Evolutionary conservation across 140 eudicot species (phyloP), one percentile per base, ranked within the genome.

Genomic region (Anethum foeniculum): DNA sequence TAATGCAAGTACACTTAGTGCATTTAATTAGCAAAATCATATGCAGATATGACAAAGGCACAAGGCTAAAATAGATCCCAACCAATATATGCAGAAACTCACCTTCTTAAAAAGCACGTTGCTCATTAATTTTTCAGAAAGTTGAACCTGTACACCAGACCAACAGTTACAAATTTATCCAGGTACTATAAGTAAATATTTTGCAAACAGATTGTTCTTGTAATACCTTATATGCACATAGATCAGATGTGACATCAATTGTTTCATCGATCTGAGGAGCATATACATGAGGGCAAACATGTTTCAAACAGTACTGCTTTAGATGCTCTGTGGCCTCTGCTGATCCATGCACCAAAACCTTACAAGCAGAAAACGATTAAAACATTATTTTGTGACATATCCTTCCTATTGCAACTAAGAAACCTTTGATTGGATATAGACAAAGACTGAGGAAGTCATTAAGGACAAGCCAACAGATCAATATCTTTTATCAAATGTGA

Each of bases 301-400:
- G 83, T 82, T 92, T 92, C 80, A 83, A 46, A 84, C 99, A 95
- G 76, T 95, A 96, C 85, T 92, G 97, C 88, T 95, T 95, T 86
- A 95, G 71, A 91, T 95, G 99, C 86, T 95, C 99, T 54, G 99
- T 95, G 43, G 99, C 99, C 93, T 95, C 99, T 10, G 99, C 99
- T 38, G 99, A 95, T 81, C 99, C 99, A 74, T 95, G 99, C 78
- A 95, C 97, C 97, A 95, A 83, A 54, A 95, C 98, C 98, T 92
- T 54, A 41, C 79, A 82, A 76, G 71, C 8, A 47, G 76, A 69
- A 81, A 68, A 68, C 5, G 4, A 5, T 13, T 68, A 68, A 9
- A 62, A 25, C 30, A 62, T 62, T 62, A 62, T 27, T 3, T 11
- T 3, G 9, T 30, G 1, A 27, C 71, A 15, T 60, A n/a, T 25